Conservation (phyloP, 768 basidiomycete species). For the Dendrothele bispora region DNA sequence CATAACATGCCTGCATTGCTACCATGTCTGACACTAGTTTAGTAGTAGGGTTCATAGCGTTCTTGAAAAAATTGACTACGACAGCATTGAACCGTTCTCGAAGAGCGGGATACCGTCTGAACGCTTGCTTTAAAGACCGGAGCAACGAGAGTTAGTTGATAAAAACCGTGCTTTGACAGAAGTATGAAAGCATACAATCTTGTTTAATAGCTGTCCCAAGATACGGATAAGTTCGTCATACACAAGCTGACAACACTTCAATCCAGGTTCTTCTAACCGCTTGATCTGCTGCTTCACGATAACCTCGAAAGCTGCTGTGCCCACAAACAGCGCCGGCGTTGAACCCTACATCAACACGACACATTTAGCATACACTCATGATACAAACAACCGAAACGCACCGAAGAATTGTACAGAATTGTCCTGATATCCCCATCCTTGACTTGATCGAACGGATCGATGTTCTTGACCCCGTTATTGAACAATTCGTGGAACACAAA, state of each 20-base stretch:
- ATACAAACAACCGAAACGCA: constrained; percentile 37
- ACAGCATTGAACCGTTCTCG: constrained; percentile 94
- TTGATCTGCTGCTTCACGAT: constrained; percentile 99
- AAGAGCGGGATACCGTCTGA: constrained; percentile 95
- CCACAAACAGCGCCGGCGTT: constrained; percentile 94
- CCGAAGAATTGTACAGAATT: constrained; percentile 96
- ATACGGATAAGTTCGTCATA: constrained; percentile 98
- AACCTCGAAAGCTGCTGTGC: constrained; percentile 95
- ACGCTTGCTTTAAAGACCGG: constrained; percentile 68
- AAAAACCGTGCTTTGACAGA: too few species aligned
- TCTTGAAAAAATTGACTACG: constrained; percentile 97
- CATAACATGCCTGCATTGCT: constrained; percentile 98
- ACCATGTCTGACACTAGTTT: constrained; percentile 95
- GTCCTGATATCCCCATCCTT: constrained; percentile 98
- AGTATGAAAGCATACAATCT: too few species aligned
- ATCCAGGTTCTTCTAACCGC: constrained; percentile 87
- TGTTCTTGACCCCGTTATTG: constrained; percentile 92
- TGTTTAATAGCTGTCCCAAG: constrained; percentile 83
- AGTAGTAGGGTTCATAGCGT: constrained; percentile 88
- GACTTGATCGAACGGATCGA: constrained; percentile 98
- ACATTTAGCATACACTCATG: neutral
- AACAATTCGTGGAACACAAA: constrained; percentile 99
- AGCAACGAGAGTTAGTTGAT: too few species aligned
- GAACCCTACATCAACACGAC: constrained; percentile 64
- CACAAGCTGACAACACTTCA: constrained; percentile 94